Percentiles rank a stretch among this genome's conserved stretches.
Evolutionary conservation across 305 asterid species (phyloP).

Genomic region (Fraxinus ornus): DNA sequence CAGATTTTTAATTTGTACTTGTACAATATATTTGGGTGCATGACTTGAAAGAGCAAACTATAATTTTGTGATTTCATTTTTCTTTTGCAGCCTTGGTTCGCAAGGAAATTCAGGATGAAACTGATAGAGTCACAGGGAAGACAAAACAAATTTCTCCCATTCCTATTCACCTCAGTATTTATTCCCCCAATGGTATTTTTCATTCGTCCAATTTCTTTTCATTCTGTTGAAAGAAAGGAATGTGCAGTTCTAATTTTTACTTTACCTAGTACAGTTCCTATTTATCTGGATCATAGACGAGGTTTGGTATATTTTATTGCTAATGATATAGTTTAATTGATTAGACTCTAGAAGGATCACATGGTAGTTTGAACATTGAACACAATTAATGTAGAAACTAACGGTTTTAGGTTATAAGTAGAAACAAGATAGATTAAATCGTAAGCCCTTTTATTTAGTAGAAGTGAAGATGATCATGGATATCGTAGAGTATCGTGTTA

Average conservation of each 20-base stretch:
- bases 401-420: not conserved
- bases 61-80: conserved; percentile 1
- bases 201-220: not conserved
- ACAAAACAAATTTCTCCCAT: conserved; percentile 63
- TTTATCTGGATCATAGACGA: not conserved
- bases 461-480: not conserved
- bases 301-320: not conserved
- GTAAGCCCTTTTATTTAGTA: not conserved
- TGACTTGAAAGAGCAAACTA: not conserved
- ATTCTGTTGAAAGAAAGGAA: not conserved
- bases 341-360: not conserved
- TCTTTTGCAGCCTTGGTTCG: conserved; percentile 59
- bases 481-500: not conserved
- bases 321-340: not conserved
- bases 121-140: conserved; percentile 63
- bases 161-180: conserved; percentile 69
- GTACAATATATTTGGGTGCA: not conserved
- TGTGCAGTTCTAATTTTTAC: not conserved
- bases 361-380: not conserved
- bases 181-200: conserved; percentile 58
- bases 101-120: conserved; percentile 67
- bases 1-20: not conserved
- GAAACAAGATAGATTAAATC: not conserved
- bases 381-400: not conserved
- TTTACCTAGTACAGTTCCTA: not conserved